A percentile compares a stretch with the other conserved stretches of the same genome.
Conservation (phyloP, 495 filamentous ascomycete genomes). For the Trypethelium eluteriae region DNA sequence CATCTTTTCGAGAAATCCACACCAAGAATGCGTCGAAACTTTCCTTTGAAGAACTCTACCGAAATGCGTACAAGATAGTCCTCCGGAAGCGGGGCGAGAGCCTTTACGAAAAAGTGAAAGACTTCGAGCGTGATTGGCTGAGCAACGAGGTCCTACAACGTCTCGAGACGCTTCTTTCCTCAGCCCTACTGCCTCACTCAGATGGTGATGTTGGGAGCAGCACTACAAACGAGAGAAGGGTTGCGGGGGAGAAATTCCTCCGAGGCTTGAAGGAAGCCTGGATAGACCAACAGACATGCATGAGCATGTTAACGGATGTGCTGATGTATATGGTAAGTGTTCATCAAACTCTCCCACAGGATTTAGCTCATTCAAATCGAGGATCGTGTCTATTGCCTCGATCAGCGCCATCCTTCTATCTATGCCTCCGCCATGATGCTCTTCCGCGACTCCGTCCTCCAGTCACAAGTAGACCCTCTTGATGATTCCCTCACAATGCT, state of each 20-base stretch:
- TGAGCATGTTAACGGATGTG: constrained; percentile 97
- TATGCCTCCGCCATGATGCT: constrained; percentile 76
- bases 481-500: constrained; percentile 48
- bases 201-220: constrained; percentile 34
- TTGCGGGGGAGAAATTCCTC: constrained; percentile 78
- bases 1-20: constrained; percentile 78
- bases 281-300: constrained; percentile 81
- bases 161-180: constrained; percentile 55
- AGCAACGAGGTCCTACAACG: constrained; percentile 54
- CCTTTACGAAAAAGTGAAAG: constrained; percentile 72
- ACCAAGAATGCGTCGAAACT: constrained; percentile 81
- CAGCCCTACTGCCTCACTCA: constrained; percentile 41
- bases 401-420: constrained; percentile 67
- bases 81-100: constrained; percentile 73
- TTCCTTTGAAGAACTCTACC: constrained; percentile 93
- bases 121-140: constrained; percentile 76
- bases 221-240: constrained; percentile 64
- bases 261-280: constrained; percentile 66
- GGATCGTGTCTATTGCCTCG: constrained; percentile 72
- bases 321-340: constrained; percentile 86
- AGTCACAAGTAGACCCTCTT: constrained; percentile 38
- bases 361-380: constrained; percentile 17
- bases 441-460: constrained; percentile 76
- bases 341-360: too few species aligned
- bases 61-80: constrained; percentile 93